Conservation (phyloP, 371 early-diverging fungal genomes). For the Mitosporidium daphniae region DNA sequence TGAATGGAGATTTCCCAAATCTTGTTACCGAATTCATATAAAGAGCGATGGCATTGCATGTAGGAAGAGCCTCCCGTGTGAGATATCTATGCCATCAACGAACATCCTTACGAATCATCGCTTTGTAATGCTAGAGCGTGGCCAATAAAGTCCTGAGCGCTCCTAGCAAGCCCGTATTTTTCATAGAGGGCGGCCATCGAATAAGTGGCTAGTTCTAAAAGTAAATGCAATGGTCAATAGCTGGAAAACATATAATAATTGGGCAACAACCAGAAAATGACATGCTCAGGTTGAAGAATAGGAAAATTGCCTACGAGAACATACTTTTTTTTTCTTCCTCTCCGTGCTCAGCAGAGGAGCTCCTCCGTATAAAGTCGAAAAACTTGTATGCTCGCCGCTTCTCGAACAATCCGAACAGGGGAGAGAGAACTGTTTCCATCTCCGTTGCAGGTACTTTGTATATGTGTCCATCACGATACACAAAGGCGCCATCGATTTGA, state of each 20-base stretch:
- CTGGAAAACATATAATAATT: no score
- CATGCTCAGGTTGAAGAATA: no score
- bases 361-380: slow-evolving; percentile 49
- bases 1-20: slow-evolving; percentile 90
- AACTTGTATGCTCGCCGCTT: slow-evolving; percentile 74
- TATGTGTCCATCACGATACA: slow-evolving; percentile 48
- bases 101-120: slow-evolving; percentile 73
- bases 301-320: not conserved
- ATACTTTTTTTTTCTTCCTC: not conserved
- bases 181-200: slow-evolving; percentile 58
- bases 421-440: slow-evolving; percentile 40
- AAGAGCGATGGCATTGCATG: no score
- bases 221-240: no score
- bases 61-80: no score
- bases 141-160: slow-evolving; percentile 83
- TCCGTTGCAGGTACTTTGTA: slow-evolving; percentile 79
- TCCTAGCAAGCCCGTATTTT: slow-evolving; percentile 53
- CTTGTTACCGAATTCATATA: slow-evolving; percentile 77
- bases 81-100: slow-evolving; percentile 55
- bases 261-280: no score
- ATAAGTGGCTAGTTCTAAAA: no score
- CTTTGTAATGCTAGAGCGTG: slow-evolving; percentile 89
- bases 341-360: not conserved
- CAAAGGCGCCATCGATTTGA: slow-evolving; percentile 70
- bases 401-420: slow-evolving; percentile 68